These are phyloP conservation scores for Fomitopsis palustris DNA, from an alignment of 1,284 basidiomycete genomes.

Conservation along the genomic window DNA sequence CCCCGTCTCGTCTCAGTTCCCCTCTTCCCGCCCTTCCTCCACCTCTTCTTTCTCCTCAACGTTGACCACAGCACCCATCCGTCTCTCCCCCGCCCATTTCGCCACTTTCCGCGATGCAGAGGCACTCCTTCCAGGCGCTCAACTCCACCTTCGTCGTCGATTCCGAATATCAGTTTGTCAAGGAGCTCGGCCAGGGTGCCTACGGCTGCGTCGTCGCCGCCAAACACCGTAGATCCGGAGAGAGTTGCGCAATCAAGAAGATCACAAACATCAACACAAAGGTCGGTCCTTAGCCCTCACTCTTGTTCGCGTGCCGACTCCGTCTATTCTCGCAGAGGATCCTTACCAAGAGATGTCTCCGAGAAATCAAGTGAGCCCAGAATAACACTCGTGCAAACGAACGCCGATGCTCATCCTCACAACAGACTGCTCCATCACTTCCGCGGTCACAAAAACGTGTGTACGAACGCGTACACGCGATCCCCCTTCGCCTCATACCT, in stretches of 20 bases:
- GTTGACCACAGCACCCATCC: background rate
- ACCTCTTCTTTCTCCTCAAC: background rate
- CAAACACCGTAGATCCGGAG: slow-evolving; percentile 78
- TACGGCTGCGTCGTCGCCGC: slow-evolving; percentile 92
- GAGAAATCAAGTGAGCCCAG: slow-evolving; percentile 79
- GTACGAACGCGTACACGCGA: slow-evolving; percentile 5
- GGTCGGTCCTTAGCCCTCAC: slow-evolving; percentile 35
- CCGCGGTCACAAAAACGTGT: slow-evolving; percentile 93
- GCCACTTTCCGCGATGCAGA: slow-evolving; percentile 37
- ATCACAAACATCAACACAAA: slow-evolving; percentile 98
- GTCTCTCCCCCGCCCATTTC: background rate
- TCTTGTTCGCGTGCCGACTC: background rate
- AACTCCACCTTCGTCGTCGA: slow-evolving; percentile 87
- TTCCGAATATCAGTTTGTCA: slow-evolving; percentile 89
- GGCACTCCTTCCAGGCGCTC: slow-evolving; percentile 75
- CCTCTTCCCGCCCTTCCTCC: background rate
- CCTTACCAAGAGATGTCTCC: slow-evolving; percentile 89
- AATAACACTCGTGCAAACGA: background rate
- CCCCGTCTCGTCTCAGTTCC: background rate
- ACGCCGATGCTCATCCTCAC: slow-evolving; percentile 7
- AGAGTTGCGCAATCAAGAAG: slow-evolving; percentile 94
- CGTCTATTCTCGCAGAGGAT: slow-evolving; percentile 78
- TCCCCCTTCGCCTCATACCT: background rate
- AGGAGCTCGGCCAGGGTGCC: slow-evolving; percentile 93
- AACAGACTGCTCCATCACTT: slow-evolving; percentile 88